Evolutionary conservation across 2,329 filamentous ascomycete species (phyloP), one percentile per base, ranked within the genome.

Genomic region (Penicillium concentricum): DNA sequence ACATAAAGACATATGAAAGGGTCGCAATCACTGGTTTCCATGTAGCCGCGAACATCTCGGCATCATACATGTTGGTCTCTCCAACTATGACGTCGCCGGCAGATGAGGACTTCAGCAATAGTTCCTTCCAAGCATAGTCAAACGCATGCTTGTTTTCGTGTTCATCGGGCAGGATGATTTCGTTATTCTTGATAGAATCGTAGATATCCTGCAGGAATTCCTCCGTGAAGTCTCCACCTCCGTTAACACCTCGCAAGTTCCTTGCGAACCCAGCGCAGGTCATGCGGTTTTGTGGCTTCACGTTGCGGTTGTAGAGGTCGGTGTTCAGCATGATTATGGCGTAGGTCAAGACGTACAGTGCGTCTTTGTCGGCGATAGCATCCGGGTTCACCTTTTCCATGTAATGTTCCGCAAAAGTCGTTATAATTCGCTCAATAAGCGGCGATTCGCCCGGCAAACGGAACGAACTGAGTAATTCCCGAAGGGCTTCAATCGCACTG

Each of bases 271-370:
- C 89, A 53, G 86, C 82, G 41, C 87, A 81, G 1, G 87, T 86
- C 94, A 99, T 99, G 39, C 93, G 90, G 69, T 89, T 90, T 65
- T 86, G 80, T 2, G 82, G 75, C 66, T 85, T 77, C 60, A 97
- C 75, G 65, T 97, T 97, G 0, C 92, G 92, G 69, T 96, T 99
- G 74, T 97, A 94, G 67, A 95, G 89, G 70, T 99, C 94, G 1
- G 93, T 97, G 70, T 99, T 99, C 55, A 99, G 80, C 85, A 99
- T 92, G 73, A 99, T 96, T 68, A 97, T 95, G 37, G 92, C 94
- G 71, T 99, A 99, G 0, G 90, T 93, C 50, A 99, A 80, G 46
- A 99, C 86, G 68, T 90, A 99, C 22, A 94, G 87, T 8, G 92
- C 87, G 72, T 99, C 94, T 66, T 90, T 89, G 68, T 96, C 87